These are phyloP conservation scores for Eucalyptus tenuipes DNA, from an alignment of 345 rosid genomes.

Conservation along the genomic window DNA sequence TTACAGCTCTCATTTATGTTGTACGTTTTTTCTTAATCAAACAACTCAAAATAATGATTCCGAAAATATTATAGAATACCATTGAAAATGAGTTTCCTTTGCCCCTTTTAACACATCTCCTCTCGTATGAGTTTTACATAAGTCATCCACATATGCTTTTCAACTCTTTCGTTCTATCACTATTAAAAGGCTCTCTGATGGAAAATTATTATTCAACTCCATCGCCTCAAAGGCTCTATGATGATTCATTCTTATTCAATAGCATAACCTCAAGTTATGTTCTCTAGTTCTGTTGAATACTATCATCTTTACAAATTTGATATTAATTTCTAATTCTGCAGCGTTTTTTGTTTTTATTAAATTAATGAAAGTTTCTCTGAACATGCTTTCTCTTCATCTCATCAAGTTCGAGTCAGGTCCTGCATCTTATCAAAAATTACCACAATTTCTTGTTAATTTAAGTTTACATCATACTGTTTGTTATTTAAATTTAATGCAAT, in stretches of 20 bases:
- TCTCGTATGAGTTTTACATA: background rate
- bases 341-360: background rate
- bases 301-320: background rate
- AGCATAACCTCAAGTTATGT: background rate
- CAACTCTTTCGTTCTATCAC: background rate
- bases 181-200: background rate
- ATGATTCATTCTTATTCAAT: background rate
- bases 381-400: background rate
- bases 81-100: background rate
- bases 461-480: background rate
- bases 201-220: background rate
- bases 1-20: background rate
- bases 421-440: background rate
- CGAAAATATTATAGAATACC: background rate
- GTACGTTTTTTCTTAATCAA: background rate
- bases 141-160: background rate
- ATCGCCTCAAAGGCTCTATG: background rate
- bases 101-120: background rate
- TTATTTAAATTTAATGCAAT: background rate
- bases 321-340: background rate
- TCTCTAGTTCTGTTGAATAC: background rate
- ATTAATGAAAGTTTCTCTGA: background rate
- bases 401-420: background rate
- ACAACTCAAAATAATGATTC: background rate
- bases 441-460: background rate